Evolutionary conservation across 1,284 basidiomycete species (phyloP).

Genomic region (Tetrapyrgos nigripes): DNA sequence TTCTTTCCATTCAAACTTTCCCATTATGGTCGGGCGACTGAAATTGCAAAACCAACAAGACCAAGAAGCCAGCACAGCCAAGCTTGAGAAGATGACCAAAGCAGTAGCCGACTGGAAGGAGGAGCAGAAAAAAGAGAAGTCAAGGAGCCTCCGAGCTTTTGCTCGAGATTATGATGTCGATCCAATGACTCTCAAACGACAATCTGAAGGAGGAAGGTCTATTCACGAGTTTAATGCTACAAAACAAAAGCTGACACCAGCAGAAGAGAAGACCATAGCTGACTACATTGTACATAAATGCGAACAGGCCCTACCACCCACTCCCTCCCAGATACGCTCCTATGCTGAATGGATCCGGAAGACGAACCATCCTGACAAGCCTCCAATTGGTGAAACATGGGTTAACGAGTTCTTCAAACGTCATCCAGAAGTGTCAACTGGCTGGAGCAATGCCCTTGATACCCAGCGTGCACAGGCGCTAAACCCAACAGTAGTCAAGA

Average conservation of each 20-base stretch:
- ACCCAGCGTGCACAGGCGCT: slow-evolving; percentile 20
- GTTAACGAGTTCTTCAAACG: slow-evolving; percentile 1
- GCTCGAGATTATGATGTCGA: no score
- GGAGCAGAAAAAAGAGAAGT: no score
- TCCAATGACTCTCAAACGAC: no score
- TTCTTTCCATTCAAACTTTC: no score
- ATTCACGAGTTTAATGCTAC: slow-evolving; percentile 2
- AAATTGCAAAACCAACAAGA: no score
- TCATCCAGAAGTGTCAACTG: slow-evolving; percentile 12
- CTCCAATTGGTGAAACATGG: slow-evolving; percentile 4
- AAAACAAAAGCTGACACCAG: slow-evolving; percentile 5
- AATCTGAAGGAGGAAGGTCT: not conserved
- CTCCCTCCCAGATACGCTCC: slow-evolving; percentile 1
- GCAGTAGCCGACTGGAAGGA: no score
- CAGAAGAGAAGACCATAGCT: slow-evolving; percentile 5
- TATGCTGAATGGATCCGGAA: slow-evolving; percentile 5
- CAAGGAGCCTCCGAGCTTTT: no score
- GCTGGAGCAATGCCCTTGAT: slow-evolving; percentile 23
- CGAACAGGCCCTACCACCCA: not conserved
- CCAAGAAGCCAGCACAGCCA: no score
- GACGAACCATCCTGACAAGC: not conserved
- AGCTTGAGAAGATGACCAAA: no score
- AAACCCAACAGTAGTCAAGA: slow-evolving; percentile 23
- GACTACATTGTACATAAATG: slow-evolving; percentile 1
- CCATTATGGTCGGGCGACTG: no score